Evolutionary conservation across 495 filamentous ascomycete species (phyloP).

Genomic region (Xylaria grammica): DNA sequence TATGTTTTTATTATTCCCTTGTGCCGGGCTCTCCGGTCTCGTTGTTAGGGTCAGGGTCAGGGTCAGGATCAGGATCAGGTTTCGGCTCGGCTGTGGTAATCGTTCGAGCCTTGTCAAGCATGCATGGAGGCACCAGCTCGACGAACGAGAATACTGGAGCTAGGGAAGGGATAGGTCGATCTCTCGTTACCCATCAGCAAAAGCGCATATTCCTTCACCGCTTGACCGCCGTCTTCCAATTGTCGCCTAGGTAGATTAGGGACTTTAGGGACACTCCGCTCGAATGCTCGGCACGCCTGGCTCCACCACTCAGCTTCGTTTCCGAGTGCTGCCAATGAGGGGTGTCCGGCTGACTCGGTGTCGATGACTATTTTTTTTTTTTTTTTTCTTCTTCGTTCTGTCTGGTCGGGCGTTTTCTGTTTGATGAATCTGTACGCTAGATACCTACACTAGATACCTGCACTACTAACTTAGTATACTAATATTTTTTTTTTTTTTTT

Average conservation of each 20-base stretch:
- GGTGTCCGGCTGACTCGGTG: slow-evolving; percentile 16
- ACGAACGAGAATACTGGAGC: slow-evolving; percentile 4
- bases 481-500: background rate
- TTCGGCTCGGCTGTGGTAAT: slow-evolving; percentile 18
- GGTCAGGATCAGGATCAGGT: slow-evolving; percentile 7
- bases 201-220: slow-evolving; percentile 42
- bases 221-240: slow-evolving; percentile 31
- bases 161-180: slow-evolving; percentile 21
- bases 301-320: slow-evolving; percentile 39
- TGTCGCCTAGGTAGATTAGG: slow-evolving; percentile 23
- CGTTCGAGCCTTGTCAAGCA: slow-evolving; percentile 16
- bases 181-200: slow-evolving; percentile 22
- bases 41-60: slow-evolving; percentile 1
- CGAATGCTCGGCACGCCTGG: slow-evolving; percentile 28
- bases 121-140: slow-evolving; percentile 21
- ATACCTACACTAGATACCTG: background rate
- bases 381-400: background rate
- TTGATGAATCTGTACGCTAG: background rate
- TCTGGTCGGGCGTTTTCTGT: slow-evolving; percentile 10
- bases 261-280: slow-evolving; percentile 35
- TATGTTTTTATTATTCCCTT: too few species aligned
- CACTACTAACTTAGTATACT: too few species aligned
- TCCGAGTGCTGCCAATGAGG: slow-evolving; percentile 26
- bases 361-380: background rate
- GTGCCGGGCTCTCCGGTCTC: slow-evolving; percentile 18